Conservation (phyloP, 2,329 filamentous ascomycete genomes). For the Colletotrichum godetiae region DNA sequence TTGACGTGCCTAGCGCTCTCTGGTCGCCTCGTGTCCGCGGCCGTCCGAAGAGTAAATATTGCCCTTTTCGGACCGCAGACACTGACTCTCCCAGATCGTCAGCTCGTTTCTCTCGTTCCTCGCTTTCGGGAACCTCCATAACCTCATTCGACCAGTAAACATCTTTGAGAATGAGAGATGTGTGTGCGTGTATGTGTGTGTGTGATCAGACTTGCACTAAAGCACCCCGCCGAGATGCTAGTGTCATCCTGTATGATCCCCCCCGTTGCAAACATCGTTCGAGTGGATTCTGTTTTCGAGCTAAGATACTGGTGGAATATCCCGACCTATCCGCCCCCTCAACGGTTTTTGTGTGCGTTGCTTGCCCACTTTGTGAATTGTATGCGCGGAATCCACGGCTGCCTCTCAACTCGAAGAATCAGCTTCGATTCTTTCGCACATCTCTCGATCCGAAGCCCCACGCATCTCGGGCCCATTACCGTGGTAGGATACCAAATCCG, state of each 20-base stretch:
- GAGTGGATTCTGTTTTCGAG: background rate
- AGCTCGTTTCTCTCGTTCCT: slow-evolving; percentile 1
- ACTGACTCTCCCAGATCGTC: background rate
- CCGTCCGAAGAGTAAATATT: background rate
- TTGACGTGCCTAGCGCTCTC: background rate
- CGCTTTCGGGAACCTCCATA: slow-evolving; percentile 4
- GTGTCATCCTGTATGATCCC: background rate
- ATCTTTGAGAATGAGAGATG: background rate
- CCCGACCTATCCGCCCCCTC: slow-evolving; percentile 10
- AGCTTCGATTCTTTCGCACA: slow-evolving; percentile 3
- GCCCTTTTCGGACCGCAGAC: background rate
- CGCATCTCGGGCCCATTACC: slow-evolving; percentile 21
- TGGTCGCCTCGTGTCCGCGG: background rate
- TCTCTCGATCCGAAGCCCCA: slow-evolving; percentile 21
- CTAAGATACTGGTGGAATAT: slow-evolving; percentile 27
- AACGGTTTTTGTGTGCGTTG: background rate
- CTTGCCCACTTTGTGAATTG: background rate
- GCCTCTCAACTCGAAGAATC: background rate
- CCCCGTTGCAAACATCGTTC: background rate
- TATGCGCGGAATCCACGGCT: background rate
- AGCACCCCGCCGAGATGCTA: slow-evolving; percentile 10
- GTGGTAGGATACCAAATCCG: slow-evolving; percentile 30
- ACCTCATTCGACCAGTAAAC: background rate
- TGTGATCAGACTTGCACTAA: background rate
- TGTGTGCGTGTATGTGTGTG: background rate